Conservation (phyloP, 2,329 filamentous ascomycete genomes). For the Diplocarpon mali region DNA sequence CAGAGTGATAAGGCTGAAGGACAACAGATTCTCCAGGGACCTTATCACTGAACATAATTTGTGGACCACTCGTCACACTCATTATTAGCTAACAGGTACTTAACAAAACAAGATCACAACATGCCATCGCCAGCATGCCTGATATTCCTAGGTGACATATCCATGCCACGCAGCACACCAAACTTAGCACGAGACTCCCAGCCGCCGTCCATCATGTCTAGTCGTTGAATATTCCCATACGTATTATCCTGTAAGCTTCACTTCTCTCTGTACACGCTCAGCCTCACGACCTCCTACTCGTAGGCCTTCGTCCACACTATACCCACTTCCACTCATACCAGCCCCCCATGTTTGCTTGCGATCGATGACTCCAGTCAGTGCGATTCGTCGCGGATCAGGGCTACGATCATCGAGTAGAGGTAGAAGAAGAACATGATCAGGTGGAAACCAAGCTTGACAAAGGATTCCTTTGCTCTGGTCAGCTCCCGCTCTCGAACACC, state of each 20-base stretch:
- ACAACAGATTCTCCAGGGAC: neutral
- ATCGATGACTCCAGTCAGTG: constrained; percentile 44
- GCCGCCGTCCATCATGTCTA: constrained; percentile 16
- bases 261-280: constrained; percentile 4
- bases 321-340: constrained; percentile 3
- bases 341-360: constrained; percentile 15
- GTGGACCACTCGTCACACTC: neutral
- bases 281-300: neutral
- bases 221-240: constrained; percentile 17
- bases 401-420: constrained; percentile 55
- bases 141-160: neutral
- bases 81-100: constrained; percentile 5
- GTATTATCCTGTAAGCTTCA: constrained; percentile 16
- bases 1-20: neutral
- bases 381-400: constrained; percentile 89
- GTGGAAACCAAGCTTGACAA: constrained; percentile 98
- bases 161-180: constrained; percentile 7
- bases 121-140: constrained; percentile 17
- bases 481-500: neutral
- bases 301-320: too few relatives aligned
- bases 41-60: neutral
- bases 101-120: constrained; percentile 3
- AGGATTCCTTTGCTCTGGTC: constrained; percentile 65
- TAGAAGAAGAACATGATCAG: constrained; percentile 99
- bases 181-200: constrained; percentile 17